Conservation (phyloP, 1,284 basidiomycete genomes). For the Cystobasidium slooffiae region DNA sequence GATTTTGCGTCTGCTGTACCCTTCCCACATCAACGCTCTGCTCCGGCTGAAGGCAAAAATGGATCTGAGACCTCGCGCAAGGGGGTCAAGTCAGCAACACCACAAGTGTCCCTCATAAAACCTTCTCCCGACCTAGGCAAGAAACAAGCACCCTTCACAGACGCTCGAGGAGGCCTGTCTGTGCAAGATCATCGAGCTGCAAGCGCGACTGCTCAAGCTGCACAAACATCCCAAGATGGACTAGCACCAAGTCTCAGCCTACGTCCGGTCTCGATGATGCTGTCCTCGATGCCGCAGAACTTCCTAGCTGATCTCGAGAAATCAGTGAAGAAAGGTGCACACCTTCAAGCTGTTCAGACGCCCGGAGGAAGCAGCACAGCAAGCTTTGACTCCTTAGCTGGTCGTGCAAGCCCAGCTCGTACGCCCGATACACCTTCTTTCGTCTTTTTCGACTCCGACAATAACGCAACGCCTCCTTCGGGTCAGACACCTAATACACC, state of each 20-base stretch:
- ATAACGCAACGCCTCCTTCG: slow-evolving; percentile 19
- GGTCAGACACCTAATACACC: slow-evolving; percentile 8
- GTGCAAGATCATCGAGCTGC: slow-evolving; percentile 20
- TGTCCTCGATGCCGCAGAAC: slow-evolving; percentile 39
- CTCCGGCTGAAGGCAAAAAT: not conserved
- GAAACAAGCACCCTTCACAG: not conserved
- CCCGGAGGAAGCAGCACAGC: not conserved
- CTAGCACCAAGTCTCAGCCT: slow-evolving; percentile 42
- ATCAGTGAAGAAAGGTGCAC: slow-evolving; percentile 20
- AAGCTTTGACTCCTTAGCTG: not conserved
- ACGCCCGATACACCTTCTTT: slow-evolving; percentile 42
- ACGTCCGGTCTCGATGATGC: slow-evolving; percentile 44
- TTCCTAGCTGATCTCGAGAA: slow-evolving; percentile 30
- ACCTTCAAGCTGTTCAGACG: slow-evolving; percentile 20
- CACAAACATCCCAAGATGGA: not conserved
- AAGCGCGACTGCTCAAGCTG: not conserved
- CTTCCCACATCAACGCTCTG: slow-evolving; percentile 18
- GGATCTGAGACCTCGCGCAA: slow-evolving; percentile 1
- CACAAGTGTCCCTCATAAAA: slow-evolving; percentile 29
- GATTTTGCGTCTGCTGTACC: slow-evolving; percentile 23
- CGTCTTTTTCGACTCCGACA: slow-evolving; percentile 37
- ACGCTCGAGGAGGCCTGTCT: slow-evolving; percentile 2
- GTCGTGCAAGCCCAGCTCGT: slow-evolving; percentile 13
- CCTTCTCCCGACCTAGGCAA: slow-evolving; percentile 32
- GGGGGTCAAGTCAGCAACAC: slow-evolving; percentile 7